A percentile compares a stretch with the other conserved stretches of the same genome.
Evolutionary conservation across 208 protist genomes (phyloP).

Genomic region (Wallacemonas sp.): DNA sequence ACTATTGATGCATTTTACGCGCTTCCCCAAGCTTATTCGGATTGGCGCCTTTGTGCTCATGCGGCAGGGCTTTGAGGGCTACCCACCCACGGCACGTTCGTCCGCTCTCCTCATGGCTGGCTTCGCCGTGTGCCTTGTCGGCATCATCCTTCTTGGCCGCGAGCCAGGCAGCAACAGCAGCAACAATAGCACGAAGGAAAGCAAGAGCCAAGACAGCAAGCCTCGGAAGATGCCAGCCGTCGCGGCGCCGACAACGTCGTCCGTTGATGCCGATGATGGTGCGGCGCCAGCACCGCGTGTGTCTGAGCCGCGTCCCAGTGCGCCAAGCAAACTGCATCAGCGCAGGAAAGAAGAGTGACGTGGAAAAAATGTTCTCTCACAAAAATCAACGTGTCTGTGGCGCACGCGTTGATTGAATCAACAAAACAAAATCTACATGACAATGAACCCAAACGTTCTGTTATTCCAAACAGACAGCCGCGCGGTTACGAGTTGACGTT

Average conservation of each 20-base stretch:
- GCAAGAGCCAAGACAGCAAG: slow-evolving; percentile 3
- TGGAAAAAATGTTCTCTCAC: not conserved
- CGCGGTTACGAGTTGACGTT: no score
- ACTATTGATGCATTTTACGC: slow-evolving; percentile 56
- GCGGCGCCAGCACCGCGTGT: not conserved
- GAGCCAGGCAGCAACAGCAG: slow-evolving; percentile 12
- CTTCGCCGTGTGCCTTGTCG: slow-evolving; percentile 39
- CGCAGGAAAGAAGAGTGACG: not conserved
- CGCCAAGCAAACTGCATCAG: not conserved
- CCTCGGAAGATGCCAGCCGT: not conserved
- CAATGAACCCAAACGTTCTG: no score
- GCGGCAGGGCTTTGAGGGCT: slow-evolving; percentile 60
- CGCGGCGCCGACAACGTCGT: not conserved
- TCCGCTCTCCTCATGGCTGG: slow-evolving; percentile 46
- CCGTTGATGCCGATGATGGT: not conserved
- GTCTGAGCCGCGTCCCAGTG: no score
- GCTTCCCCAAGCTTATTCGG: slow-evolving; percentile 33
- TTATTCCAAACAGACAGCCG: no score
- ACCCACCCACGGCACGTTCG: slow-evolving; percentile 53
- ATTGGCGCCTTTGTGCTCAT: slow-evolving; percentile 40
- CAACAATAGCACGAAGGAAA: not conserved
- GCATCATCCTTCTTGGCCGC: slow-evolving; percentile 41
- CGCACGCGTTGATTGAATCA: no score
- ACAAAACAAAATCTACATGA: not conserved
- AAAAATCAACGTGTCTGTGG: not conserved